Conservation (phyloP, 1,284 basidiomycete species). For the Trichosporon ovoides region DNA sequence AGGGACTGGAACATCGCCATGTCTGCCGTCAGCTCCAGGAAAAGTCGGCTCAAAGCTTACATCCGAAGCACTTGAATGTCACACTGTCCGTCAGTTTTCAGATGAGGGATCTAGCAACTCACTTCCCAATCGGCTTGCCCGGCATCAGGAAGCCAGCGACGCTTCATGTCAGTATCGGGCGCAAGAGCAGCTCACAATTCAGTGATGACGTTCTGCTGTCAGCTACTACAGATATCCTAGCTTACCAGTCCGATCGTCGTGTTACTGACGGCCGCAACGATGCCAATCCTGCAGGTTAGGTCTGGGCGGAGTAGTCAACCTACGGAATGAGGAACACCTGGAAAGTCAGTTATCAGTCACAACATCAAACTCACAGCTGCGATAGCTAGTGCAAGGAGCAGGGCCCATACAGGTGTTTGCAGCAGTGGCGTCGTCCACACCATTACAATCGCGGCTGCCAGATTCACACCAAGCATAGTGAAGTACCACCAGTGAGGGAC, state of each 20-base stretch:
- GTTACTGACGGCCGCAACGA: conserved; percentile 53
- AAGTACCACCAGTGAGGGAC: conserved; percentile 49
- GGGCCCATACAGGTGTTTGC: conserved; percentile 53
- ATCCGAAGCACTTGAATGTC: conserved; percentile 48
- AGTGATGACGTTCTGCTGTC: conserved; percentile 49
- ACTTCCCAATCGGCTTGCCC: conserved; percentile 53
- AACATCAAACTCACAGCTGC: conserved; percentile 35
- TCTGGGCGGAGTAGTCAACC: conserved; percentile 21
- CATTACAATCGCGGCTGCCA: conserved; percentile 46
- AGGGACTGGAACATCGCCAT: conserved; percentile 51
- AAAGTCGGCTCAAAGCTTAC: conserved; percentile 21
- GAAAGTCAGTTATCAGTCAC: conserved; percentile 2
- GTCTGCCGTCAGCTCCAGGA: conserved; percentile 36
- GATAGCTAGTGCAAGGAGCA: conserved; percentile 50
- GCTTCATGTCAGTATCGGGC: conserved; percentile 19
- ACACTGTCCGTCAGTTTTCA: conserved; percentile 31
- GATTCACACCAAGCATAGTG: conserved; percentile 39
- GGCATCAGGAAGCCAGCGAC: conserved; percentile 52
- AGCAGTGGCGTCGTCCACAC: conserved; percentile 49
- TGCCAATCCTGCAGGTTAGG: conserved; percentile 45
- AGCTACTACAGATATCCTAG: background rate
- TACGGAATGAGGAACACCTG: conserved; percentile 46
- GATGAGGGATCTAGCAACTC: conserved; percentile 14
- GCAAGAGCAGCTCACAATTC: conserved; percentile 43
- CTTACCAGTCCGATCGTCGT: conserved; percentile 50